Evolutionary conservation across 345 rosid species (phyloP).

Genomic region (Punica granatum): DNA sequence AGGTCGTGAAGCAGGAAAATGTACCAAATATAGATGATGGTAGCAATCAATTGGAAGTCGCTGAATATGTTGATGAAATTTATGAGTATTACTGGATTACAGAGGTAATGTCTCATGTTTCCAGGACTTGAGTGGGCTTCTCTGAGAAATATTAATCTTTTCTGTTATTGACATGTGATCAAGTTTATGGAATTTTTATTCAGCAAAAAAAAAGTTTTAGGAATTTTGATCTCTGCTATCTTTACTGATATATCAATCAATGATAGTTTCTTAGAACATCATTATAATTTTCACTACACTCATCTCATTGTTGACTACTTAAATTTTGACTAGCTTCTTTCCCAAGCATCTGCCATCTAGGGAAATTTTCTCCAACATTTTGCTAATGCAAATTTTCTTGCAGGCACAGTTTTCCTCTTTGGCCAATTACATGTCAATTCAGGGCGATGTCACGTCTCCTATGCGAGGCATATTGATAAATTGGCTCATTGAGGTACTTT

Average conservation of each 20-base stretch:
- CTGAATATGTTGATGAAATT: conserved; percentile 91
- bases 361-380: background rate
- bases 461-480: conserved; percentile 88
- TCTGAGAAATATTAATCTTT: background rate
- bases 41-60: conserved; percentile 81
- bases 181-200: background rate
- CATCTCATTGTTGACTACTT: background rate
- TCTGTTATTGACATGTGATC: background rate
- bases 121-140: background rate
- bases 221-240: background rate
- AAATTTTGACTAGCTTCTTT: background rate
- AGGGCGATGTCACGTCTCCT: conserved; percentile 50
- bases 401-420: conserved; percentile 52
- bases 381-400: conserved; percentile 12
- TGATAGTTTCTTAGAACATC: background rate
- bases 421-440: conserved; percentile 55
- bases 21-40: conserved; percentile 70
- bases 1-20: conserved; percentile 29
- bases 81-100: conserved; percentile 80
- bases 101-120: conserved; percentile 46
- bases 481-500: conserved; percentile 95
- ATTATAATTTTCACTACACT: background rate
- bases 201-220: too few species aligned
- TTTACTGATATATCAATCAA: background rate
- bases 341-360: background rate